Base-by-base conservation (phyloP, 345 rosid species). In the Alliaria petiolata region DNA sequence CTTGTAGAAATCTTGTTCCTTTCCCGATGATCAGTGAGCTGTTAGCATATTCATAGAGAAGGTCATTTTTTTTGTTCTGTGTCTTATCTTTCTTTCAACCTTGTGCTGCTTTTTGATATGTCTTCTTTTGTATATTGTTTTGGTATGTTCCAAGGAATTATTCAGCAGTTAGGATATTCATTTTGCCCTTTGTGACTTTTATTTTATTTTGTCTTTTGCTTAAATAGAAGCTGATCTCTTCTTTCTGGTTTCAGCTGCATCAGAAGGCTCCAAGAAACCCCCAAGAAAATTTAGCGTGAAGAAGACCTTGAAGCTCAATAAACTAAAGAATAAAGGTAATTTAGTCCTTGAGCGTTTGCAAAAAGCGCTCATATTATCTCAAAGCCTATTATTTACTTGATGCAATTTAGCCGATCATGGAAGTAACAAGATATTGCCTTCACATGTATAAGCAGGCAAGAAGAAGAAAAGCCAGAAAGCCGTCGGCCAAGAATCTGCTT, bases 271-370 rank as follows among this genome's bases (percentile, higher is more conserved):
- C 40, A 79, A 57, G 46, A 82, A 67, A 53, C 7, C 79, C 0
- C 46, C 82, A 0, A 52, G 44, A 20, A 83, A 72, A 33, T 81
- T 83, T 67, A 69, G 81, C 16, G 56, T 85, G 74, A 81, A 79
- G 84, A 89, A 86, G 80, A 82, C 65, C 17, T 52, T 84, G 72
- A 86, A 80, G 81, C 83, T 89, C 56, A 83, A 76, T 61, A 79
- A 52, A 51, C 8, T 78, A 60, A 86, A 82, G 73, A 82, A n/a
- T n/a, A n/a, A 71, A 61, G 86, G 89, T 79, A 61, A 65, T 0
- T n/a, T 7, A 16, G 16, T 4, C 19, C 25, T 43, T 61, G 20
- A n/a, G 17, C 20, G 20, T 75, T 36, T 65, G n/a, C 12, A 64
- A 22, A 55, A 33, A 22, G 3, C n/a, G 43, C 30, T 61, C 35